A percentile compares a stretch with the other conserved stretches of the same genome.
phyloP scores from a whole-genome alignment of 2,329 filamentous ascomycete species.

The Diaporthe sp. region DNA sequence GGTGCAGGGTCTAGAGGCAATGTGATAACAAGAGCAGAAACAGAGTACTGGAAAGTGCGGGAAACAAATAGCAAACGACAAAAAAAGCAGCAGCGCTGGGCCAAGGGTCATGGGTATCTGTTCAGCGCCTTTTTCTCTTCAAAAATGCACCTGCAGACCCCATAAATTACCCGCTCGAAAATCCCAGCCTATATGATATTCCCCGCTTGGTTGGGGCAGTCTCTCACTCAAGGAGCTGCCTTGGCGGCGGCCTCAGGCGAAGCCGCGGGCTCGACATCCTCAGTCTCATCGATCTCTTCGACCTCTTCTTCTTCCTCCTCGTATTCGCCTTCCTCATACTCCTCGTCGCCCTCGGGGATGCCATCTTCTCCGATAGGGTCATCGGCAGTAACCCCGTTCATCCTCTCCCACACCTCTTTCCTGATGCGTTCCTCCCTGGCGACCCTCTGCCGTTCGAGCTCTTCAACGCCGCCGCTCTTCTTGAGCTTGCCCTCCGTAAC shows the following conservation, averaged over 20 bases:
- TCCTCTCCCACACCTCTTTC: constrained; percentile 81
- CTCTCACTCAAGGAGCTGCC: constrained; percentile 29
- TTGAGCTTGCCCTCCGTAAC: constrained; percentile 93
- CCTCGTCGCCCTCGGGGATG: constrained; percentile 43
- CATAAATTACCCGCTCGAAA: constrained; percentile 22
- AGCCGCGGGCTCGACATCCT: constrained; percentile 25
- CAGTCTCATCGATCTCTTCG: constrained; percentile 15
- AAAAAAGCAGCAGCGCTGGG: constrained; percentile 22
- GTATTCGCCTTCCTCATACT: constrained; percentile 28
- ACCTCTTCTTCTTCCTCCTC: constrained; percentile 28
- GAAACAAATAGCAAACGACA: constrained; percentile 10
- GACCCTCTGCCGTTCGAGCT: constrained; percentile 87
- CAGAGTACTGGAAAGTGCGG: background rate
- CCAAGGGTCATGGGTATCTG: constrained; percentile 28
- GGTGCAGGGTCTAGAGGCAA: constrained; percentile 27
- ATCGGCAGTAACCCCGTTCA: constrained; percentile 69
- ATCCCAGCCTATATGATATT: constrained; percentile 10
- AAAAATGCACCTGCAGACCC: constrained; percentile 1
- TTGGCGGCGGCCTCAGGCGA: constrained; percentile 26
- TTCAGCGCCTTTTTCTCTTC: constrained; percentile 5
- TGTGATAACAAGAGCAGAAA: constrained; percentile 36
- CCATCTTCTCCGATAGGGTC: constrained; percentile 56
- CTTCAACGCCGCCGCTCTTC: constrained; percentile 95
- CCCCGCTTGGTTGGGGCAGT: background rate
- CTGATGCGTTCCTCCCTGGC: constrained; percentile 89